Percentiles rank a stretch among this genome's conserved stretches.
Conservation (phyloP, 1,284 basidiomycete species). For the Ceratobasidium sp. region DNA sequence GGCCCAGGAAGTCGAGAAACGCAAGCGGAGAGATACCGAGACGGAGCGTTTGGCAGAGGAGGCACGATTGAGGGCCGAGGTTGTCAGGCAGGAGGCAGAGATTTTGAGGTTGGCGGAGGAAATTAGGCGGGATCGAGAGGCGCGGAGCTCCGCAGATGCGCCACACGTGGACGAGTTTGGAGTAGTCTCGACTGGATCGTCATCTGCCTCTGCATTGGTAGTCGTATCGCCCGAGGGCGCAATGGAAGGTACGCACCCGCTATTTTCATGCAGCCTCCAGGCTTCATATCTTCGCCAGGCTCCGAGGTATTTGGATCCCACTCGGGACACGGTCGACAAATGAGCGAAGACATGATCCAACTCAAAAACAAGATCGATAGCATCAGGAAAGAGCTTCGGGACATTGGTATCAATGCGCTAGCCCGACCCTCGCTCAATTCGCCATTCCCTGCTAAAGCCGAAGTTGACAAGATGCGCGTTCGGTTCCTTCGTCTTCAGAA, state of each 20-base stretch:
- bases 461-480: slow-evolving; percentile 54
- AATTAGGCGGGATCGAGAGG: slow-evolving; percentile 34
- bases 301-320: slow-evolving; percentile 64
- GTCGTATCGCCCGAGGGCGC: slow-evolving; percentile 28
- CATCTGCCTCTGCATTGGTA: slow-evolving; percentile 21
- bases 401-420: slow-evolving; percentile 64
- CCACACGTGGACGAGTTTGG: slow-evolving; percentile 42
- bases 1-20: slow-evolving; percentile 23
- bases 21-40: slow-evolving; percentile 41
- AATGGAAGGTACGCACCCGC: slow-evolving; percentile 31
- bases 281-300: slow-evolving; percentile 32
- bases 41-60: slow-evolving; percentile 40
- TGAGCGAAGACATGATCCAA: slow-evolving; percentile 45
- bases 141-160: slow-evolving; percentile 6
- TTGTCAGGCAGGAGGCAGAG: slow-evolving; percentile 35
- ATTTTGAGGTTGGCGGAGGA: slow-evolving; percentile 40
- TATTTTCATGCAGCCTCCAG: too few relatives aligned
- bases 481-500: slow-evolving; percentile 57
- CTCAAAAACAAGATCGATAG: slow-evolving; percentile 50
- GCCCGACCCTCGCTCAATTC: slow-evolving; percentile 53
- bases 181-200: slow-evolving; percentile 20
- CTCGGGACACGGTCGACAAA: slow-evolving; percentile 45
- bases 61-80: slow-evolving; percentile 35
- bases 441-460: slow-evolving; percentile 60
- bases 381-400: slow-evolving; percentile 64